Base-by-base conservation (phyloP, 768 basidiomycete genomes). In the Melanogaster broomeanus region DNA sequence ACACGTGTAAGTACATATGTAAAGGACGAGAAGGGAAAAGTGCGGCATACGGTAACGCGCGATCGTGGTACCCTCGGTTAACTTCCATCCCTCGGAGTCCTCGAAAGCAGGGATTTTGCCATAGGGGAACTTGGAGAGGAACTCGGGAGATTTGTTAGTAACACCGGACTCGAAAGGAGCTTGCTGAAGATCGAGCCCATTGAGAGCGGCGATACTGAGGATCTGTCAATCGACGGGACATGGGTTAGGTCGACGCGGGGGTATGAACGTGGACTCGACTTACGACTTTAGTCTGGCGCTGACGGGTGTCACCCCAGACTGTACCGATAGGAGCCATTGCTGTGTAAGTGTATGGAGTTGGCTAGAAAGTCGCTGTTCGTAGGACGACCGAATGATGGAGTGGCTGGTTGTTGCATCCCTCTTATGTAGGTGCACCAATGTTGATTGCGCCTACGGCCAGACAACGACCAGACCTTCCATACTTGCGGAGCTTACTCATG, bases 51-150 rank as follows among this genome's bases (percentile, higher is more conserved):
- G 7, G 21, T 64, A 59, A 22, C 53, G 61, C 2, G 59, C 59
- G 10, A 64, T 64, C 10, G 53, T 12, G 1, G 47, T 6, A 3
- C 62, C 57, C 35, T 64, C 59, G 2, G 37, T 41, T 31, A 64
- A 34, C 33, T 28, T 52, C 34, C 55, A 63, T 38, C 60, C 63
- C 21, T 63, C 53, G 7, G 19, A 13, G 8, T 19, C 45, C 19
- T 63, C 57, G 40, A 64, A 64, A 3, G 59, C 33, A 4, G 61
- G 61, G 9, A 61, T 48, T 33, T 63, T 64, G 1, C 57, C 59
- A 16, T 57, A 55, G 3, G 51, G 31, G 27, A 63, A 64, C 22
- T 59, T 59, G 27, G 31, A 7, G 3, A 27, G 30, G 21, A 55
- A 63, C 11, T 48, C 58, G 0, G 42, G 38, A 10, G 60, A 58